These are phyloP conservation scores for Aspergillus affinis DNA, from an alignment of 495 filamentous ascomycete species.

Conservation along the genomic window DNA sequence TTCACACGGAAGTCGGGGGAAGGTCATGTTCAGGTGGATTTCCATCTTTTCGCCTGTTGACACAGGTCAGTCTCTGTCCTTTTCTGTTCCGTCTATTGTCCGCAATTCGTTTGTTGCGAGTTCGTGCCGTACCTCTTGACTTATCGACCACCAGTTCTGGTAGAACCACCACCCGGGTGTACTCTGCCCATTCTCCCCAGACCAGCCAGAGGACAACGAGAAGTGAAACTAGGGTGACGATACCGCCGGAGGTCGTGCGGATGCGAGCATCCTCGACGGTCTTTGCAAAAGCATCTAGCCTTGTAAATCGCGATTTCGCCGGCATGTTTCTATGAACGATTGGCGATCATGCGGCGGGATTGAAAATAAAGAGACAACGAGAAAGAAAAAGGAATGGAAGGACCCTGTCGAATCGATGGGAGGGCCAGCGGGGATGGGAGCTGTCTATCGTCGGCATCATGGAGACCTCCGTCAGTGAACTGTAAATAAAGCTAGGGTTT, in stretches of 20 bases:
- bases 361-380: not conserved
- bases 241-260: conserved; percentile 93
- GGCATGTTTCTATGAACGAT: conserved; percentile 41
- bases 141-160: conserved; percentile 97
- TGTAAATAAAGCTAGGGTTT: not conserved
- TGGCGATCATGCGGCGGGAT: conserved; percentile 29
- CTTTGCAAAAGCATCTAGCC: conserved; percentile 97
- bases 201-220: conserved; percentile 83
- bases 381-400: not conserved
- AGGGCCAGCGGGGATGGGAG: not conserved
- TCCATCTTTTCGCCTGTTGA: conserved; percentile 91
- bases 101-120: not conserved
- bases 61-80: not conserved
- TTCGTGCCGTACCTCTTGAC: conserved; percentile 66
- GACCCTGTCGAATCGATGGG: conserved; percentile 1
- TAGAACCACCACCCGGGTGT: conserved; percentile 79
- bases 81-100: not conserved
- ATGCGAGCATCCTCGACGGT: conserved; percentile 97
- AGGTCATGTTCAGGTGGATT: conserved; percentile 96
- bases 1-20: conserved; percentile 91
- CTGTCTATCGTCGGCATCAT: not conserved
- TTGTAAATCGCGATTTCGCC: conserved; percentile 80
- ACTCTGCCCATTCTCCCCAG: conserved; percentile 95
- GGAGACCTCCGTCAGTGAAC: not conserved
- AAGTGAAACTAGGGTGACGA: conserved; percentile 88